Conservation (phyloP, 345 rosid species). For the Eucalyptus cladocalyx region DNA sequence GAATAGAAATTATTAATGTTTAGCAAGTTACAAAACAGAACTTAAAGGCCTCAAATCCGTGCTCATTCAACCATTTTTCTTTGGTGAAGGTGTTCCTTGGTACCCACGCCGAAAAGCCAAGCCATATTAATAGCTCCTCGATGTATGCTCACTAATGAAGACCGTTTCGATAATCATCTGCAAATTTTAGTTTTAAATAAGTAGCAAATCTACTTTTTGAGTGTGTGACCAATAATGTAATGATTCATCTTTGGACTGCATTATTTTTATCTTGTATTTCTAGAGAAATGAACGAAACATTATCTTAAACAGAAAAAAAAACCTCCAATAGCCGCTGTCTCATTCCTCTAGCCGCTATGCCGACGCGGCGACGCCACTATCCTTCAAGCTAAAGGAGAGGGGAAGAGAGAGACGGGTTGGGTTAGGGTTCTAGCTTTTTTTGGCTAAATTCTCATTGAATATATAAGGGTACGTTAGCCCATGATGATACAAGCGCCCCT, state of each 20-base stretch:
- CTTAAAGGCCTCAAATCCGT: too few relatives aligned
- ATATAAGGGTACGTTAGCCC: background rate
- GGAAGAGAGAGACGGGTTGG: background rate
- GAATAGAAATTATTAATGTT: fast-evolving
- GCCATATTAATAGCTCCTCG: background rate
- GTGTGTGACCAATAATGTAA: background rate
- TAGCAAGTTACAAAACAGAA: too few relatives aligned
- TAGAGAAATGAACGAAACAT: background rate
- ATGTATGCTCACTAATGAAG: background rate
- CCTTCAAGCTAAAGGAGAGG: background rate
- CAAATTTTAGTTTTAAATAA: background rate
- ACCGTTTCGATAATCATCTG: background rate
- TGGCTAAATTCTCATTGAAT: background rate
- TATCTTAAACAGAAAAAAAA: background rate
- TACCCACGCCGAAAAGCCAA: background rate
- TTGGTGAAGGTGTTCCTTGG: background rate
- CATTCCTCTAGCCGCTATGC: background rate
- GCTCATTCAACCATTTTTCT: background rate
- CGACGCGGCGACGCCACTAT: background rate
- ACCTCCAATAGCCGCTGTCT: background rate
- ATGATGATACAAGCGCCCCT: background rate
- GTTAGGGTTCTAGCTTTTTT: background rate
- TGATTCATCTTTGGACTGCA: background rate
- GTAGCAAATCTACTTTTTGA: background rate
- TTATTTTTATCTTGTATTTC: too few relatives aligned